Conservation (phyloP, 129 eudicot species). For the Chrysanthemum makinoi region DNA sequence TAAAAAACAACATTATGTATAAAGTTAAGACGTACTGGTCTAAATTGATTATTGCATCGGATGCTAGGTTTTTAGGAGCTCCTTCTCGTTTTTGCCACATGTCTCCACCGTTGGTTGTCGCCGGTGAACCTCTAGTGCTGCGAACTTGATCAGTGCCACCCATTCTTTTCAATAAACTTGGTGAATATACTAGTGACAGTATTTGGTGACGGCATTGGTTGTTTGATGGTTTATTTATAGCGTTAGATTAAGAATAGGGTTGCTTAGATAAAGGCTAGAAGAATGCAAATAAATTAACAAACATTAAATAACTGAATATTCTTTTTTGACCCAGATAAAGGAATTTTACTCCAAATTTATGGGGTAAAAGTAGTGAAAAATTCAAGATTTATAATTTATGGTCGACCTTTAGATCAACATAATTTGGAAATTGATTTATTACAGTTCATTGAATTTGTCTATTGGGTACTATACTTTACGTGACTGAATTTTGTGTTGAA, state of each 20-base stretch:
- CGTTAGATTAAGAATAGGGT: slow-evolving; percentile 18
- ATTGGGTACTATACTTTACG: background rate
- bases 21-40: slow-evolving; percentile 46
- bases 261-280: slow-evolving; percentile 19
- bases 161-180: slow-evolving; percentile 3
- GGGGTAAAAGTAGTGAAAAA: slow-evolving; percentile 16
- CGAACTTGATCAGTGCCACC: slow-evolving; percentile 35
- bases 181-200: slow-evolving; percentile 14
- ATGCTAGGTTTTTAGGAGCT: slow-evolving; percentile 12
- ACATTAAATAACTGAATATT: slow-evolving; percentile 14
- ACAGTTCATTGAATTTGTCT: background rate
- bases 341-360: slow-evolving; percentile 14
- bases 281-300: slow-evolving; percentile 3
- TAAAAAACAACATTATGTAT: background rate
- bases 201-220: slow-evolving; percentile 6
- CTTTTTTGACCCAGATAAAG: slow-evolving; percentile 28
- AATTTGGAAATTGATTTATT: background rate
- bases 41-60: slow-evolving; percentile 47
- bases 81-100: background rate
- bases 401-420: slow-evolving; percentile 23
- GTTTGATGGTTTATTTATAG: slow-evolving; percentile 33
- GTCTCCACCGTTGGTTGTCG: slow-evolving; percentile 14
- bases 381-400: slow-evolving; percentile 29
- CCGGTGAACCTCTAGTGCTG: slow-evolving; percentile 20
- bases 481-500: background rate